Base-by-base conservation (phyloP, 1,284 basidiomycete species). In the Ceraceosorus guamensis region DNA sequence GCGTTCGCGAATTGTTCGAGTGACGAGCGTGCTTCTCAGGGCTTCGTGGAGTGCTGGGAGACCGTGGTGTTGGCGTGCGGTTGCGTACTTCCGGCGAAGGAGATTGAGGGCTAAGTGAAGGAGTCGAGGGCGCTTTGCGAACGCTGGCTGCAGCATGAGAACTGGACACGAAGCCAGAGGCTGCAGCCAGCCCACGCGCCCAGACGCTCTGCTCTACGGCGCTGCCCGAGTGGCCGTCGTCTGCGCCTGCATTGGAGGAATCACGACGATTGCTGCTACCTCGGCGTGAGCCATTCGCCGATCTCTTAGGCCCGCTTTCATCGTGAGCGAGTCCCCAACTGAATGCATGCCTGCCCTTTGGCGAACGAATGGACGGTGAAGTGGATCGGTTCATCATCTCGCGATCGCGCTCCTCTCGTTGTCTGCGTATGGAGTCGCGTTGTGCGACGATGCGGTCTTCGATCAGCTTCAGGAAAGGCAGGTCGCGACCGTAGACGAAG, bases 401-500 rank as follows among this genome's bases (percentile, higher is more conserved):
- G 24, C 24, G 24, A n/a, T 50, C 48, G 6, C 41, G 43, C 41
- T 35, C 16, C 44, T 46, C 49, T 6, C 45, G 24, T 16, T 41
- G 39, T 24, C 51, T 50, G 39, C 39, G 39, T 16, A 11, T 14
- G 10, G 33, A 39, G 35, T 37, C 18, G 33, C 46, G 50, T 31
- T 55, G 37, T 48, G 51, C 48, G 37, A 51, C 49, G 41, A 87
- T 74, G 50, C 83, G 79, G 46, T 78, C 78, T 78, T 93, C 91
- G 53, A 93, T 82, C 55, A 82, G 81, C 65, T 84, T 81, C 63
- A 97, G 79, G n/a, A 93, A 75, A 0, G 82, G 81, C 52, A 92
- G 78, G 76, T 96, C 92, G 44, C 80, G 80, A 49, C 85, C 84
- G 76, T 95, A 96, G 50, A 97, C 88, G 68, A 95, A 97, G 80